Evolutionary conservation across 129 eudicot genomes (phyloP), one percentile per base, ranked within the genome.

Genomic region (Chrysanthemum lavandulifolium): DNA sequence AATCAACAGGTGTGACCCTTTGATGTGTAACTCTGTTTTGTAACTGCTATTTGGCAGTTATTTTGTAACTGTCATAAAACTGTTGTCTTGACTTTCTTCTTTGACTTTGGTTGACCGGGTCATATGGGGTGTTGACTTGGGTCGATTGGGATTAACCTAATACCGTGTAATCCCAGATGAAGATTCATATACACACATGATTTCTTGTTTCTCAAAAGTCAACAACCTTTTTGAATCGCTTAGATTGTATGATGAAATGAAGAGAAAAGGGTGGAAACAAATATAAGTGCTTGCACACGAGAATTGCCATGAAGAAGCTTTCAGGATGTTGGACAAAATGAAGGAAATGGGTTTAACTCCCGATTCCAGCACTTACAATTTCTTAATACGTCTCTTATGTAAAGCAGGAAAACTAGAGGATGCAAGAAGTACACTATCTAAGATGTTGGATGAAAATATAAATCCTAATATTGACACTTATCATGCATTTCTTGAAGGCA

Each of bases 221-320:
- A 78, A 86, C n/a, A 85, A 89, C 74, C 90, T 92, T 10, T 89
- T 83, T 72, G 96, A 92, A 40, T 89, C 98, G 7, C 81, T 92
- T 16, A 85, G 95, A 71, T 67, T 92, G 65, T 92, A 85, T 52
- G 98, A 89, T 71, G 92, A 87, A 76, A 92, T 92, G 96, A 87
- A 87, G 86, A 92, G 76, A 77, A 85, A 77, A 77, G 89, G 87
- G 9, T 89, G 85, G 87, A 61, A 62, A 43, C 98, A 13, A 86
- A 87, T 19, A 29, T 73, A 36, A 78, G 82, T 89, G 10, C 75
- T 92, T 55, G 72, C 88, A 66, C 73, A 52, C 25, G 90, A 87
- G 77, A 85, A 89, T 79, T 92, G 98, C 76, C 49, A 73, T 23
- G 73, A 76, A 6, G 92, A 92, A 87, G 96, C 98, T 80, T 82